Evolutionary conservation across 352 stramenopile genomes (phyloP).

Genomic region (Phytophthora cactorum): DNA sequence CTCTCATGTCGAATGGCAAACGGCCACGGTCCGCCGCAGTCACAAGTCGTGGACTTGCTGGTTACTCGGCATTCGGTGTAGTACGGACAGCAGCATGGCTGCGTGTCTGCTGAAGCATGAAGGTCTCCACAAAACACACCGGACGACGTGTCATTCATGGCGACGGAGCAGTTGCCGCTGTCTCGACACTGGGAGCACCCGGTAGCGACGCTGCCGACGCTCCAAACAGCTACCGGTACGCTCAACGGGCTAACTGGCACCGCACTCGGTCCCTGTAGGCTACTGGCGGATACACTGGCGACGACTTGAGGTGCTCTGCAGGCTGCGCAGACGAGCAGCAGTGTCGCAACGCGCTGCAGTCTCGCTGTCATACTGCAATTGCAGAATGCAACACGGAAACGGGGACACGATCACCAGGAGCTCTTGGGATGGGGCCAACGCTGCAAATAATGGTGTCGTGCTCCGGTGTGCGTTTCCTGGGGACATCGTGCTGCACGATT

Average conservation of each 20-base stretch:
- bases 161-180: constrained; percentile 72
- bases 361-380: constrained; percentile 10
- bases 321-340: constrained; percentile 15
- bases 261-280: constrained; percentile 1
- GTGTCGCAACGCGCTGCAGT: constrained; percentile 3
- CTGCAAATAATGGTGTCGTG: constrained; percentile 24
- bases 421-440: constrained; percentile 23
- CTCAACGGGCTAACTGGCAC: constrained; percentile 3
- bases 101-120: constrained; percentile 31
- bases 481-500: background rate
- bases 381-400: constrained; percentile 17
- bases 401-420: constrained; percentile 3
- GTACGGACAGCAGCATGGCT: constrained; percentile 73
- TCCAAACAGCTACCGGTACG: background rate
- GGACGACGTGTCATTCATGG: constrained; percentile 50
- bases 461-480: constrained; percentile 17
- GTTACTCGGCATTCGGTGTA: constrained; percentile 72
- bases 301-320: constrained; percentile 1
- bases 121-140: constrained; percentile 80
- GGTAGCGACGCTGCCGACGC: constrained; percentile 23
- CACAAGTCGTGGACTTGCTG: constrained; percentile 51
- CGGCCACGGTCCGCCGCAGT: constrained; percentile 51
- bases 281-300: constrained; percentile 1
- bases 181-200: constrained; percentile 65
- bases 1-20: constrained; percentile 28